Evolutionary conservation across 257 asterid genomes (phyloP), one percentile per base, ranked within the genome.

Genomic region (Plantago major): DNA sequence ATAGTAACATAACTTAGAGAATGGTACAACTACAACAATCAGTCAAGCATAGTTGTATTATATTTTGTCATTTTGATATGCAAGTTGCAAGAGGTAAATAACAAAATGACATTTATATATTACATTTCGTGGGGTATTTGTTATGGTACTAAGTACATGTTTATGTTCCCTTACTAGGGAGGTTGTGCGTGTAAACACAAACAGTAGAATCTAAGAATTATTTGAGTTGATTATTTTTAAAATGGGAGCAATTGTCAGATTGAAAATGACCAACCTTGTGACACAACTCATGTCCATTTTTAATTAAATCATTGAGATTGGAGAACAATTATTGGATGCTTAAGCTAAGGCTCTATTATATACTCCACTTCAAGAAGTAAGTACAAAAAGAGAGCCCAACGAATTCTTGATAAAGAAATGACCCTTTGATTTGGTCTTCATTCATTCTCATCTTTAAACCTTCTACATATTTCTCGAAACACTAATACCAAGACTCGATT

Each of bases 291-390:
- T 56, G 42, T 33, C 61, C 38, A 30, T 52, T 52, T 62, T 68
- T 22, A 22, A 22, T 66, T 59, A 55, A 67, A 63, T 76, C 13
- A 53, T 56, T 16, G 46, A 53, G 58, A 53, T 53, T 53, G 58
- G 13, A 53, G 67, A 53, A 18, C 82, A 75, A 81, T 81, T 63
- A 83, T 86, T 81, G 84, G 84, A 55, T 58, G 73, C 67, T 54
- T 37, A 37, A 42, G 19, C 18, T 45, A 33, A 33, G 40, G 40
- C n/a, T 58, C 22, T 64, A 62, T 55, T 43, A 52, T 42, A 52
- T 46, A 62, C 7, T 33, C 40, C 8, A 33, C 40, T 33, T 33
- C 8, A 7, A 55, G 42, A 65, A 38, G 47, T 46, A 67, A 68
- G 71, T 69, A 70, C 77, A 70, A 81, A 71, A 67, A 57, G 62